Conservation (phyloP, 2,329 filamentous ascomycete genomes). For the Fusarium albidum region DNA sequence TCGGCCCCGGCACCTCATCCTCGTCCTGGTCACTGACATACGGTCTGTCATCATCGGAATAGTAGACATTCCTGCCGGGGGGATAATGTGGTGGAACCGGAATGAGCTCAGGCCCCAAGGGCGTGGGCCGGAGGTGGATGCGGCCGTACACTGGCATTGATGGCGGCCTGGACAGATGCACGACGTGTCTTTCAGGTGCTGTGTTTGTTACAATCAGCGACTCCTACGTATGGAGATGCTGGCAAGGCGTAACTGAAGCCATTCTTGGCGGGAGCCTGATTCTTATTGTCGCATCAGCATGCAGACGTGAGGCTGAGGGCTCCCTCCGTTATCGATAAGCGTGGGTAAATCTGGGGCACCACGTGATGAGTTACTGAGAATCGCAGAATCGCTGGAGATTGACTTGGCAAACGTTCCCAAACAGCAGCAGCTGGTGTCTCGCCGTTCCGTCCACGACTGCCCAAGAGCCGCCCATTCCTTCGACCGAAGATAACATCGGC, state of each 20-base stretch:
- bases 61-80: background rate
- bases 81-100: background rate
- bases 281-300: no score
- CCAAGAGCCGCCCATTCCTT: no score
- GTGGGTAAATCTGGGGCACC: no score
- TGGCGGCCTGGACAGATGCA: background rate
- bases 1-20: no score
- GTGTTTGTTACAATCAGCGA: background rate
- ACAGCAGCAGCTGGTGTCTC: no score
- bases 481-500: no score
- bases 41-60: background rate
- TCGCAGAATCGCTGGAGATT: no score
- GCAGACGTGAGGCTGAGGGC: no score
- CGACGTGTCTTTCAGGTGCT: background rate
- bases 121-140: slow-evolving; percentile 4
- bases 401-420: no score
- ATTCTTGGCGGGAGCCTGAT: background rate
- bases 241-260: background rate
- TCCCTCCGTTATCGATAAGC: no score
- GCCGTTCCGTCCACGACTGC: no score
- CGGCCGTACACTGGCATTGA: background rate
- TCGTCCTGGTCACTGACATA: background rate
- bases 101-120: background rate
- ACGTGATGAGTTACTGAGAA: no score
- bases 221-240: background rate